Base-by-base conservation (phyloP, 2,329 filamentous ascomycete genomes). In the Colletotrichum sp. region DNA sequence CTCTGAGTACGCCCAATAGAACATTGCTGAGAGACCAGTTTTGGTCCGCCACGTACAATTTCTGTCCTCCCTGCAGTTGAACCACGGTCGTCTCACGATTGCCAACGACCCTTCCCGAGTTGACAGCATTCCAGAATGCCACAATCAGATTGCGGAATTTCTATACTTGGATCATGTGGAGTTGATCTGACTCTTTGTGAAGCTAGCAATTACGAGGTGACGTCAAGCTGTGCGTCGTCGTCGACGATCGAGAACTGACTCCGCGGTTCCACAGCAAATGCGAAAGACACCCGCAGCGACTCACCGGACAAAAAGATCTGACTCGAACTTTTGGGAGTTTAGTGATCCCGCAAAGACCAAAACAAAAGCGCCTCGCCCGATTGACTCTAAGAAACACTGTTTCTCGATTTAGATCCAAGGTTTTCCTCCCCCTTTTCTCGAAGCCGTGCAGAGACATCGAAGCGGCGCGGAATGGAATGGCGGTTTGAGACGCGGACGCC, bases 11-110 rank as follows among this genome's bases (percentile, higher is more conserved):
- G 80, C 72, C 80, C 81, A 81, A 77, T 73, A 79, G 81, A 82
- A 76, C 80, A 82, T 81, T 83, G 81, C 83, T 79, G 67, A 78
- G 83, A 85, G 82, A 77, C 81, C 83, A 86, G 81, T 86, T 85
- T 86, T 86, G 85, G 85, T 79, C 81, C 80, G 78, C 80, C 82
- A 74, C 67, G 68, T 77, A 24, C 6, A 57, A 15, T 10, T 10
- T 28, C 3, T 26, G n/a, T 36, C 18, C 18, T 21, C 15, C 30
- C 15, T 21, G n/a, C 15, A 21, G n/a, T 12, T 63, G 59, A 63
- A 24, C n/a, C 44, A 52, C 6, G n/a, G 8, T 3, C n/a, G n/a
- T 13, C n/a, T n/a, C 44, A 24, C n/a, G 10, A 21, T 52, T 52
- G 44, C 44, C 44, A 52, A 21, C n/a, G 44, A 52, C n/a, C 44